Evolutionary conservation across 495 filamentous ascomycete species (phyloP).

Genomic region (Penicillium maclennaniae): DNA sequence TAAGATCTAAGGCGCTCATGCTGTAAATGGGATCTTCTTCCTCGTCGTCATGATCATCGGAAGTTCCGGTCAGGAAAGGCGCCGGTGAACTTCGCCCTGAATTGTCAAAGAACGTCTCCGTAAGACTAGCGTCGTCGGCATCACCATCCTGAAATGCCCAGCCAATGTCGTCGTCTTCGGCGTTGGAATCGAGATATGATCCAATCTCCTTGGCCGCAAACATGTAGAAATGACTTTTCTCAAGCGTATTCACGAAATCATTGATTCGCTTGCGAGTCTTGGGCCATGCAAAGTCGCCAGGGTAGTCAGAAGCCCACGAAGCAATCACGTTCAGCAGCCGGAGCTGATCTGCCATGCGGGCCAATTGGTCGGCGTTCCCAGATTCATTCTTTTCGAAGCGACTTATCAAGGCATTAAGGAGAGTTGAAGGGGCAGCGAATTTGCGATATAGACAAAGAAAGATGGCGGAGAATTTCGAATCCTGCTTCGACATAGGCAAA

Average conservation of each 20-base stretch:
- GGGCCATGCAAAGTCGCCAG: conserved; percentile 86
- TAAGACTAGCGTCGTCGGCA: conserved; percentile 36
- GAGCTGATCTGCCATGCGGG: conserved; percentile 72
- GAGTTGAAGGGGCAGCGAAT: conserved; percentile 74
- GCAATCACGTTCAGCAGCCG: conserved; percentile 78
- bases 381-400: conserved; percentile 67
- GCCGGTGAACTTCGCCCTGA: conserved; percentile 40
- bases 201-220: conserved; percentile 80
- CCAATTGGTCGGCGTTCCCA: conserved; percentile 58
- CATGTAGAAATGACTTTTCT: conserved; percentile 69
- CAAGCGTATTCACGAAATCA: conserved; percentile 66
- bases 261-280: conserved; percentile 64
- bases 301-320: conserved; percentile 86
- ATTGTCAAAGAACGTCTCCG: conserved; percentile 39
- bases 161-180: conserved; percentile 74
- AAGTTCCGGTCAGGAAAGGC: conserved; percentile 28
- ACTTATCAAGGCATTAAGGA: conserved; percentile 68
- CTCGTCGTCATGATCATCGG: conserved; percentile 32
- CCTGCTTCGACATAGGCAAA: conserved; percentile 76
- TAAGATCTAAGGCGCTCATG: conserved; percentile 42
- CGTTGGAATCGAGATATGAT: conserved; percentile 56
- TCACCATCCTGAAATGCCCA: conserved; percentile 70
- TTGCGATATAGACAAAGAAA: conserved; percentile 95
- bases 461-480: conserved; percentile 77
- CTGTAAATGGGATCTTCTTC: conserved; percentile 43